A percentile compares a stretch with the other conserved stretches of the same genome.
These are phyloP conservation scores for Eucalyptus leucophloia DNA, from an alignment of 345 rosid species.

Conservation along the genomic window DNA sequence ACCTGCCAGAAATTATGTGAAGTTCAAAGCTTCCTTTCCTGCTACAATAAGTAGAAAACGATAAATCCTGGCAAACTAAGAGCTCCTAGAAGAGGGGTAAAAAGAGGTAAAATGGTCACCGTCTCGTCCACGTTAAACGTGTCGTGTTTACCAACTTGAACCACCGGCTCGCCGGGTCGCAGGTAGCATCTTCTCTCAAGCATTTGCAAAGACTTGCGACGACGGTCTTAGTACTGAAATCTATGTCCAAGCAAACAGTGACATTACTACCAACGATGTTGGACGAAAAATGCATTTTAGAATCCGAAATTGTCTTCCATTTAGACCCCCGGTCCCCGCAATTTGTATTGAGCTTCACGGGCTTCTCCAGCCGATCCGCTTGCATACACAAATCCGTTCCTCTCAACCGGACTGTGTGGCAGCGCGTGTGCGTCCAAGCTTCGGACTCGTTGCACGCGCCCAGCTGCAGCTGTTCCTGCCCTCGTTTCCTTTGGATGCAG, in stretches of 20 bases:
- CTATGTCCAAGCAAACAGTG: conserved; percentile 1
- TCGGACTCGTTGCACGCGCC: conserved; percentile 61
- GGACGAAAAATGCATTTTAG: neutral
- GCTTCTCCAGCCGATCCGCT: conserved; percentile 15
- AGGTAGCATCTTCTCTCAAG: neutral
- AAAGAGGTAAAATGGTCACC: neutral
- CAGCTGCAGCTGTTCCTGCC: conserved; percentile 17
- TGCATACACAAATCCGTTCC: conserved; percentile 50
- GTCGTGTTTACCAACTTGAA: neutral
- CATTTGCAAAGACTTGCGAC: neutral
- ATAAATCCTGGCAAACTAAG: neutral
- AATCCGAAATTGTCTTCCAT: neutral
- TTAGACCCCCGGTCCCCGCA: neutral
- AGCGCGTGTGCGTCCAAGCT: conserved; percentile 46
- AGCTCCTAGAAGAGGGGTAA: neutral
- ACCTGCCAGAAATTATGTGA: neutral
- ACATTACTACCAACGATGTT: neutral
- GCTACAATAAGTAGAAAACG: neutral
- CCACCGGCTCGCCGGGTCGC: conserved; percentile 8
- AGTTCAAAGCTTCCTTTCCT: neutral
- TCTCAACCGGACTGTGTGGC: conserved; percentile 16
- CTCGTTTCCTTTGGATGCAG: conserved; percentile 31
- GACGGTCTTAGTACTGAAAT: neutral
- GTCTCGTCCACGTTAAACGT: neutral
- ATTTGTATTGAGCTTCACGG: conserved; percentile 3